Evolutionary conservation across 2,329 filamentous ascomycete genomes (phyloP).

Genomic region (Teratosphaeria epicoccoides): DNA sequence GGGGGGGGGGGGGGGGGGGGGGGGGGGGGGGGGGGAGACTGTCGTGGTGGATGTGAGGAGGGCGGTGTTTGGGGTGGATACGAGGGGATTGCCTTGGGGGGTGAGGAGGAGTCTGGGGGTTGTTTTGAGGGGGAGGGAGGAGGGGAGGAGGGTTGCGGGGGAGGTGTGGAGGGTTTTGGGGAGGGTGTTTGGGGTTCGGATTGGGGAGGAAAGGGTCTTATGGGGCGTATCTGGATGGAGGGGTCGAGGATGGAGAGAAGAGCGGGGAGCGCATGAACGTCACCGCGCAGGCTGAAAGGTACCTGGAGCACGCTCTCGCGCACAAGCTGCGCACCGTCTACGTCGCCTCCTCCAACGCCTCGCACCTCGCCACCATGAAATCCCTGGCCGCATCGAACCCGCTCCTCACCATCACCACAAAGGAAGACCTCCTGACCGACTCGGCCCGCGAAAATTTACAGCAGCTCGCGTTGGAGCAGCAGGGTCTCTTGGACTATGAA

Average conservation of each 20-base stretch:
- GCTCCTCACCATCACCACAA: constrained; percentile 32
- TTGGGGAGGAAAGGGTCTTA: constrained; percentile 8
- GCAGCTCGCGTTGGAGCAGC: constrained; percentile 39
- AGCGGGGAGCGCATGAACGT: constrained; percentile 17
- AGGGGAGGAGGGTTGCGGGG: background rate
- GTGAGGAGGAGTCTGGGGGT: constrained; percentile 21
- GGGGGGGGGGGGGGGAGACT: constrained; percentile 1
- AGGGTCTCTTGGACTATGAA: constrained; percentile 42
- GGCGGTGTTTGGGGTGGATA: constrained; percentile 23
- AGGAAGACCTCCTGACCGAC: constrained; percentile 33
- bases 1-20: constrained; percentile 5
- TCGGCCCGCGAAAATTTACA: constrained; percentile 27
- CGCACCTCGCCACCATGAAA: constrained; percentile 29
- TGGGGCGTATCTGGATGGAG: constrained; percentile 31
- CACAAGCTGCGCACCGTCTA: constrained; percentile 29
- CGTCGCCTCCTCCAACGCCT: constrained; percentile 33
- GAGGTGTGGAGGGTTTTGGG: background rate
- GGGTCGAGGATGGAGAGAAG: constrained; percentile 1
- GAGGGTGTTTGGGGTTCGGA: background rate
- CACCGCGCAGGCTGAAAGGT: constrained; percentile 28
- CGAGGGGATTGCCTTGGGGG: constrained; percentile 14
- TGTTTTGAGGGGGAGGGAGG: constrained; percentile 12
- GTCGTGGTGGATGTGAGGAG: constrained; percentile 20
- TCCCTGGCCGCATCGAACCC: constrained; percentile 27
- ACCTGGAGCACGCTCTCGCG: constrained; percentile 26